phyloP scores from a whole-genome alignment of 805 yeast species.

The Metschnikowia vanudenii region DNA sequence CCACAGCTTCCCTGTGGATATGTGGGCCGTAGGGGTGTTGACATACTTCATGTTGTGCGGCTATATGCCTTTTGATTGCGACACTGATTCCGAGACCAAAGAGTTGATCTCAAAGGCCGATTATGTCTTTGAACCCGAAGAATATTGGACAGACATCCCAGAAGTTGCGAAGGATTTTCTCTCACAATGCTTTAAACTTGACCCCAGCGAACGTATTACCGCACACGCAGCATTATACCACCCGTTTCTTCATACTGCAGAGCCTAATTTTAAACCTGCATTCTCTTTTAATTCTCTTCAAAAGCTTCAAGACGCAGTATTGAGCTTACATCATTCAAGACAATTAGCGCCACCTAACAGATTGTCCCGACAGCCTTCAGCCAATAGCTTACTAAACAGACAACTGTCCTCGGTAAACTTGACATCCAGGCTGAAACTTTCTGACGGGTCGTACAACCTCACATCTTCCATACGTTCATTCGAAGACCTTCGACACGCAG shows the following conservation, averaged over 20 bases:
- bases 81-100: conserved; percentile 63
- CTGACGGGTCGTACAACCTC: conserved; percentile 1
- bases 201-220: conserved; percentile 46
- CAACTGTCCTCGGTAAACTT: conserved; percentile 4
- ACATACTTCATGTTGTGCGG: conserved; percentile 71
- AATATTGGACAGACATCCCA: conserved; percentile 53
- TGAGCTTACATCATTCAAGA: conserved; percentile 16
- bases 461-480: conserved; percentile 9
- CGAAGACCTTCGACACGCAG: conserved; percentile 9
- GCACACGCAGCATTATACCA: conserved; percentile 46
- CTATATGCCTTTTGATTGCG: conserved; percentile 77
- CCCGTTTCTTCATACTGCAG: conserved; percentile 30
- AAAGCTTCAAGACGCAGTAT: conserved; percentile 18
- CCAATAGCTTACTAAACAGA: neutral
- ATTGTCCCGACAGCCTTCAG: conserved; percentile 3
- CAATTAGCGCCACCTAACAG: conserved; percentile 2
- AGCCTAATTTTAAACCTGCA: conserved; percentile 7
- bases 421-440: conserved; percentile 1
- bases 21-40: conserved; percentile 77
- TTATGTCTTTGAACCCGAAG: conserved; percentile 59
- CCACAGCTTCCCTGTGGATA: conserved; percentile 61
- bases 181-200: conserved; percentile 48
- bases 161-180: conserved; percentile 58
- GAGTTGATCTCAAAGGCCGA: conserved; percentile 61
- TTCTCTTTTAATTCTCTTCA: conserved; percentile 15